phyloP scores from a whole-genome alignment of 192 early-diverging fungal genomes.

The Coemansia sp. region DNA sequence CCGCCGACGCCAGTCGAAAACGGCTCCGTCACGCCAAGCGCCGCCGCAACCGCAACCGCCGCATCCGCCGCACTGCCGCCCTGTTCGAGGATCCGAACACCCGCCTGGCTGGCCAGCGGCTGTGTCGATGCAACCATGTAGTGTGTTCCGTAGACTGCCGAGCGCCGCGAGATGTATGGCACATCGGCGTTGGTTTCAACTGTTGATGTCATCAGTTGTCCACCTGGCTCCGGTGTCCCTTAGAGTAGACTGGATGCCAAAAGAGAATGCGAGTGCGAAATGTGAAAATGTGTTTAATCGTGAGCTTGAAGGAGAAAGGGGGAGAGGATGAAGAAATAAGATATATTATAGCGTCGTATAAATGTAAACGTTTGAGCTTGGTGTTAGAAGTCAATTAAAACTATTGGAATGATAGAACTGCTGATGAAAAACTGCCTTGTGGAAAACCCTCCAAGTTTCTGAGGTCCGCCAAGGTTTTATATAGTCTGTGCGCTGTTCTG shows the following conservation, averaged over 20 bases:
- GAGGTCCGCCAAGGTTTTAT: too few relatives aligned
- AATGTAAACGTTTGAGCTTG: too few relatives aligned
- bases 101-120: slow-evolving; percentile 70
- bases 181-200: slow-evolving; percentile 20
- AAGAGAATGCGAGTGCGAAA: too few relatives aligned
- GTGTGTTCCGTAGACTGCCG: slow-evolving; percentile 59
- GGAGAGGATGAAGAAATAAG: not conserved
- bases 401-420: too few relatives aligned
- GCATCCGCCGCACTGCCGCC: slow-evolving; percentile 82
- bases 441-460: too few relatives aligned
- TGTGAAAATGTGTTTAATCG: not conserved
- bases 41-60: slow-evolving; percentile 69
- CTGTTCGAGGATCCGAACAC: slow-evolving; percentile 59
- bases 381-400: too few relatives aligned
- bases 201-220: slow-evolving; percentile 28
- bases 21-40: slow-evolving; percentile 71
- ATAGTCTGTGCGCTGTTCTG: too few relatives aligned
- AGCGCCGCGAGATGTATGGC: slow-evolving; percentile 49
- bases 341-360: not conserved
- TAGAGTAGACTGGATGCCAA: too few relatives aligned
- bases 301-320: not conserved
- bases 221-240: not conserved
- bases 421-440: too few relatives aligned
- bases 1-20: slow-evolving; percentile 76
- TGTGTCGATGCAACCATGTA: slow-evolving; percentile 70